These are phyloP conservation scores for Aquilaria sinensis DNA, from an alignment of 345 rosid species.

Conservation along the genomic window DNA sequence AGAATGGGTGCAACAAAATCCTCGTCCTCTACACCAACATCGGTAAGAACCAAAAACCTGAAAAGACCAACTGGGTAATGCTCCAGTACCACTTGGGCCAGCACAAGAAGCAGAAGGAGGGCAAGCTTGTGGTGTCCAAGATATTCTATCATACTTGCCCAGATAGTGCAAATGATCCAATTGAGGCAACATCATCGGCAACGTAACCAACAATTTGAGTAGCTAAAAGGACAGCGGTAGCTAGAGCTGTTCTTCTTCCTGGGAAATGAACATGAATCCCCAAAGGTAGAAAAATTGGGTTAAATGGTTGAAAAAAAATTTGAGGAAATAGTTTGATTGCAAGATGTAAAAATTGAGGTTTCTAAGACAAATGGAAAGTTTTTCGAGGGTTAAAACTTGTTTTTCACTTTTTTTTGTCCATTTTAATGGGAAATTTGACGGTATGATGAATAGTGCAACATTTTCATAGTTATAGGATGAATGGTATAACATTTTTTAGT, in stretches of 20 bases:
- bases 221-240: slow-evolving; percentile 59
- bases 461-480: too few species aligned
- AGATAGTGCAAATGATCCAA: slow-evolving; percentile 89
- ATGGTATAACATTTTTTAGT: too few species aligned
- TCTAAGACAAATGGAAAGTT: too few species aligned
- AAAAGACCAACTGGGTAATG: slow-evolving; percentile 99
- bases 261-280: slow-evolving; percentile 37
- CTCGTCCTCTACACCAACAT: slow-evolving; percentile 91
- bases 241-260: slow-evolving; percentile 60
- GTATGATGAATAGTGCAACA: too few species aligned
- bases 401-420: too few species aligned
- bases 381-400: too few species aligned
- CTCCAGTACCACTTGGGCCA: slow-evolving; percentile 96
- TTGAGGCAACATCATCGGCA: slow-evolving; percentile 38
- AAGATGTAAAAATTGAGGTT: too few species aligned
- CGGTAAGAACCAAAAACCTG: slow-evolving; percentile 93
- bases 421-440: too few species aligned
- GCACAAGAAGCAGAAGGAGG: slow-evolving; percentile 95
- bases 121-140: slow-evolving; percentile 95
- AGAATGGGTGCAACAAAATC: slow-evolving; percentile 95
- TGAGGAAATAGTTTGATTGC: too few species aligned
- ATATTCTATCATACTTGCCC: slow-evolving; percentile 97
- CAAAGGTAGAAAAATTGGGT: slow-evolving; percentile 38
- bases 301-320: too few species aligned
- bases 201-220: slow-evolving; percentile 32